These are phyloP conservation scores for Pythium utonaiense DNA, from an alignment of 352 stramenopile genomes.

Conservation along the genomic window DNA sequence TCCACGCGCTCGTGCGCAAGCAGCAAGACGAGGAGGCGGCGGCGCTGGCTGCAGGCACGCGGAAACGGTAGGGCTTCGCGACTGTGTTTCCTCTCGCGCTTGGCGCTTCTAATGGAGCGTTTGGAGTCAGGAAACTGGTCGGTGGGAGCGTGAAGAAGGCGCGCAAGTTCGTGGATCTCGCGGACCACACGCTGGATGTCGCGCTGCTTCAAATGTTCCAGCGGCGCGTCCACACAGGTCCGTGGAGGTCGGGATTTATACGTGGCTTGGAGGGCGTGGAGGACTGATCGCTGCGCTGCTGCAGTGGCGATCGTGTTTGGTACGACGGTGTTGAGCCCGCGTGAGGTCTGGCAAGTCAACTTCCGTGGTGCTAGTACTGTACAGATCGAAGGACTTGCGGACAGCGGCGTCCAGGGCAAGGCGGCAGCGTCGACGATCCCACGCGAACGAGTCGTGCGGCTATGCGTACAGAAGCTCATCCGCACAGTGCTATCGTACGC, in stretches of 20 bases:
- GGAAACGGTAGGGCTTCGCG: slow-evolving; percentile 8
- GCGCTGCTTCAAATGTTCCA: slow-evolving; percentile 39
- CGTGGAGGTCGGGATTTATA: no score
- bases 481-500: slow-evolving; percentile 37
- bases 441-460: slow-evolving; percentile 18
- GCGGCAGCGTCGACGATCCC: slow-evolving; percentile 2
- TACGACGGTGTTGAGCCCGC: slow-evolving; percentile 44
- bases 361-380: slow-evolving; percentile 22
- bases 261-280: no score
- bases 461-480: slow-evolving; percentile 70
- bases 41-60: slow-evolving; percentile 2
- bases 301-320: slow-evolving; percentile 65
- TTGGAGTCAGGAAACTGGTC: slow-evolving; percentile 23
- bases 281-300: slow-evolving; percentile 1
- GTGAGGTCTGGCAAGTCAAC: slow-evolving; percentile 50
- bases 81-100: not conserved
- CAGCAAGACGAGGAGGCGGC: slow-evolving; percentile 19
- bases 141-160: slow-evolving; percentile 43
- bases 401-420: not conserved
- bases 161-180: slow-evolving; percentile 37
- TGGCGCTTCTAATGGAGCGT: not conserved
- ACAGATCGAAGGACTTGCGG: no score
- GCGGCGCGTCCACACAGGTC: slow-evolving; percentile 9
- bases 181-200: slow-evolving; percentile 28
- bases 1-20: slow-evolving; percentile 28